Conservation (phyloP, 2,329 filamentous ascomycete species). For the Rutstroemia sydowiana region DNA sequence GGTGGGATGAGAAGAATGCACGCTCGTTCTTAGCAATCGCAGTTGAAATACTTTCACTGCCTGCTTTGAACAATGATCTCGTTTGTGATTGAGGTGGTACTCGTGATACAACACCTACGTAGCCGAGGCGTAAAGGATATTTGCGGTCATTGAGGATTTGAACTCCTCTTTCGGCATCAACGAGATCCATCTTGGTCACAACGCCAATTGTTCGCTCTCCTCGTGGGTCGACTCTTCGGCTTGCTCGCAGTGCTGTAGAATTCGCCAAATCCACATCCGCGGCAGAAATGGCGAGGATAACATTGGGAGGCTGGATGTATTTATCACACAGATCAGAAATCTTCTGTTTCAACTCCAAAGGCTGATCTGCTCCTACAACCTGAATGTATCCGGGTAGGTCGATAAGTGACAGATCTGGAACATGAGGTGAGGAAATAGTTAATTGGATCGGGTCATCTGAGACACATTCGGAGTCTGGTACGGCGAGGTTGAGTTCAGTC, state of each 20-base stretch:
- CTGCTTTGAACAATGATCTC: conserved; percentile 73
- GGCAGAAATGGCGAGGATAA: conserved; percentile 94
- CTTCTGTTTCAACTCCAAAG: conserved; percentile 85
- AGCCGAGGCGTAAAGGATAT: conserved; percentile 89
- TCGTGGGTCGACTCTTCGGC: conserved; percentile 82
- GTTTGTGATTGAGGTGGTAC: conserved; percentile 50
- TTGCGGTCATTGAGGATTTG: conserved; percentile 80
- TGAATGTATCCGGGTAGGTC: conserved; percentile 97
- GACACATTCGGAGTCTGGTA: conserved; percentile 85
- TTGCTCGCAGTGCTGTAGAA: conserved; percentile 84
- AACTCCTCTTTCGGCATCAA: conserved; percentile 72
- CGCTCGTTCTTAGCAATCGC: conserved; percentile 85
- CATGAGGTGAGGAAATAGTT: conserved; percentile 88
- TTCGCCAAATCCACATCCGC: conserved; percentile 97
- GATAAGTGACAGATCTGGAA: conserved; percentile 91
- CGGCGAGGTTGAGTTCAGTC: conserved; percentile 89
- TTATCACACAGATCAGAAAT: conserved; percentile 96
- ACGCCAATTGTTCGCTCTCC: conserved; percentile 96
- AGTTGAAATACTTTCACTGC: conserved; percentile 68
- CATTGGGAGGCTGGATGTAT: conserved; percentile 92
- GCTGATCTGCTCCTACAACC: conserved; percentile 85
- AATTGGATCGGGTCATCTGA: conserved; percentile 95
- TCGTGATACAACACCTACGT: conserved; percentile 89
- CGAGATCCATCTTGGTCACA: conserved; percentile 98
- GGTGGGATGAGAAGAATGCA: conserved; percentile 77